Base-by-base conservation (phyloP, 768 basidiomycete genomes). In the Gymnopilus junonius region DNA sequence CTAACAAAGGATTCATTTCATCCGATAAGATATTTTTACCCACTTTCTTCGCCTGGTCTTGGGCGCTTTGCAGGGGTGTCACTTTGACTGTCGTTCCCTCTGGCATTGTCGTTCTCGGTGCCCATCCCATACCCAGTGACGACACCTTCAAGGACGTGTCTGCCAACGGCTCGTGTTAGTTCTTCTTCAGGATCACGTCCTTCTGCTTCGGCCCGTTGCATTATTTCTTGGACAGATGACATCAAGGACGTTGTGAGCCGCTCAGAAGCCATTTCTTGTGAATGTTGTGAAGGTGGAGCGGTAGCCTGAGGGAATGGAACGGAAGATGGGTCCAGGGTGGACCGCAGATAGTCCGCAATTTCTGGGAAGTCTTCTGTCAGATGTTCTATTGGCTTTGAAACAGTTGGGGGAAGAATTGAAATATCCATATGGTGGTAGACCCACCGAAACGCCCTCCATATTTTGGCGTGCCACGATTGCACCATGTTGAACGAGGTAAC, bases 401-500 rank as follows among this genome's bases (percentile, higher is more conserved):
- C 59, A 42, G 60, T 69, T 17, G 69, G 48, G 69, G 48, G 29
- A 55, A 51, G 11, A 35, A 32, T 31, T 31, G 20, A 31, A 61
- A 39, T 48, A 27, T 5, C 40, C 20, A 31, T 43, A 56, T 35
- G 54, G 56, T 14, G n/a, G 15, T 40, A 58, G 40, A 82, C 90
- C 46, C 71, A 96, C 95, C 31, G 91, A 90, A 55, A 93, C 70
- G 17, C 91, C 93, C 65, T 93, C 88, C 55, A 75, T 72, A 73
- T 97, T 97, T 64, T 77, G 80, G 66, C 81, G 76, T 70, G 85
- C 79, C 27, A 89, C 73, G 53, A 77, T 73, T 5, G 95, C 94
- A 17, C 95, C 95, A 64, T 90, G 86, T 59, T 91, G 82, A 67
- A 97, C 79, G 64, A 97, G 86, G 75, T 83, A 94, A 14, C 80